These are phyloP conservation scores for Backusella liffmaniae DNA, from an alignment of 192 early-diverging fungal genomes.

Conservation along the genomic window DNA sequence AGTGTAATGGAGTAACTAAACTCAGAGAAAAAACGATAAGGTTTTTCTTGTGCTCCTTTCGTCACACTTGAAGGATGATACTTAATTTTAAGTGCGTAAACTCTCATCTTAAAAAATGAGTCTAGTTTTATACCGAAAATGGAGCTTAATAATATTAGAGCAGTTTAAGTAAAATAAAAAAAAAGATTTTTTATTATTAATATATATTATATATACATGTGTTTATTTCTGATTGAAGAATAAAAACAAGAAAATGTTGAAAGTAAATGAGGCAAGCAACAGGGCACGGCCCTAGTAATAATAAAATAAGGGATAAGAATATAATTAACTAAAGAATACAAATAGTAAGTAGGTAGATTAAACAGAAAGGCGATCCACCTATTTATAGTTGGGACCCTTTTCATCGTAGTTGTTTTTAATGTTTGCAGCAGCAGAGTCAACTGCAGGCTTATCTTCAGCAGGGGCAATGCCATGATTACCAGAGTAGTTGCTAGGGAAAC, in stretches of 20 bases:
- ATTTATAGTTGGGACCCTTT: constrained; percentile 31
- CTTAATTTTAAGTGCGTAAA: background rate
- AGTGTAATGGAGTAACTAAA: background rate
- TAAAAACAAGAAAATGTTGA: background rate
- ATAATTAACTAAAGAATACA: constrained; percentile 5
- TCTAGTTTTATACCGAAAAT: background rate
- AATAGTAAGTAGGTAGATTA: background rate
- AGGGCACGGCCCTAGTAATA: constrained; percentile 11
- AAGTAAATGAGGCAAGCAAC: background rate
- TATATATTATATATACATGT: constrained; percentile 9
- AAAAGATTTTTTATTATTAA: background rate
- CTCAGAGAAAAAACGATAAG: background rate
- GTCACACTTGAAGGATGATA: background rate
- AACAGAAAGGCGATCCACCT: background rate
- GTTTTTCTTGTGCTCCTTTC: background rate
- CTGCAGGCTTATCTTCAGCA: constrained; percentile 17
- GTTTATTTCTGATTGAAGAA: background rate
- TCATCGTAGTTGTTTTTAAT: constrained; percentile 27
- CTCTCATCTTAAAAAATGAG: background rate
- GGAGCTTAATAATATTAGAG: background rate
- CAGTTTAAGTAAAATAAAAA: too few relatives aligned
- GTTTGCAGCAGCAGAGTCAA: constrained; percentile 24
- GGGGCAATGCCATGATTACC: constrained; percentile 9
- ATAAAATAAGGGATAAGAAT: constrained; percentile 1
- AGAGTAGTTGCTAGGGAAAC: constrained; percentile 27